Conservation (phyloP, 139 green algal genomes). For the Chlorella sorokiniana region DNA sequence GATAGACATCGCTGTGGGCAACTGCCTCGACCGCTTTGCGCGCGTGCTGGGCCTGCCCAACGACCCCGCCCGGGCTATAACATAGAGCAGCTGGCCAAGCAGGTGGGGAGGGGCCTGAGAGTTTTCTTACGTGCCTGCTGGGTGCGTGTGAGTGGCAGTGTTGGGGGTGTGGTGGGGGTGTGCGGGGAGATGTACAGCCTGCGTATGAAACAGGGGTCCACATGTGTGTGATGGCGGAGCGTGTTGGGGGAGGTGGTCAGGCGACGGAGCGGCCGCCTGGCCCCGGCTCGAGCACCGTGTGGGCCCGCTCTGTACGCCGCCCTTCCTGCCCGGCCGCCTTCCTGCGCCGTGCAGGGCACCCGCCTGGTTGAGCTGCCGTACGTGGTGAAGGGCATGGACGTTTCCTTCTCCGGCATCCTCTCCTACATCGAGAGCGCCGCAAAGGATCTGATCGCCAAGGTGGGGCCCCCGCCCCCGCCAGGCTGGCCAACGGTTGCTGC, state of each 20-base stretch:
- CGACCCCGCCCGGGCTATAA: conserved; percentile 88
- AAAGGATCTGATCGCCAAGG: conserved; percentile 25
- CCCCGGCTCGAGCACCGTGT: too few relatives aligned
- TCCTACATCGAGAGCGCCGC: conserved; percentile 65
- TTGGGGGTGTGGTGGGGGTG: not conserved
- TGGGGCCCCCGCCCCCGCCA: not conserved
- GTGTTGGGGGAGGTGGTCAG: too few relatives aligned
- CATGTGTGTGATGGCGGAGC: too few relatives aligned
- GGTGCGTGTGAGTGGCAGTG: not conserved
- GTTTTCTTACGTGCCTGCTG: too few relatives aligned
- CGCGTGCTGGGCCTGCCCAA: conserved; percentile 77
- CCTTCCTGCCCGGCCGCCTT: too few relatives aligned
- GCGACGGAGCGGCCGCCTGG: too few relatives aligned
- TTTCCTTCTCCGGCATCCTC: conserved; percentile 89
- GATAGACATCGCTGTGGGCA: conserved; percentile 94
- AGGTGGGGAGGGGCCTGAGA: conserved; percentile 19
- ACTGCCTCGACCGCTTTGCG: conserved; percentile 91
- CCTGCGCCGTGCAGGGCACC: conserved; percentile 45
- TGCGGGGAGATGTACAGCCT: not conserved
- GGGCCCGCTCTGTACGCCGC: too few relatives aligned
- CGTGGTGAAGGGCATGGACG: conserved; percentile 94
- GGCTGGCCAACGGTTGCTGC: not conserved
- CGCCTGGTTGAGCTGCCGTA: conserved; percentile 88
- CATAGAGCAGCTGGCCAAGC: conserved; percentile 94
- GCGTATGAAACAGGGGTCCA: too few relatives aligned